Evolutionary conservation across 352 stramenopile species (phyloP).

Genomic region (Achlya hypogyna): DNA sequence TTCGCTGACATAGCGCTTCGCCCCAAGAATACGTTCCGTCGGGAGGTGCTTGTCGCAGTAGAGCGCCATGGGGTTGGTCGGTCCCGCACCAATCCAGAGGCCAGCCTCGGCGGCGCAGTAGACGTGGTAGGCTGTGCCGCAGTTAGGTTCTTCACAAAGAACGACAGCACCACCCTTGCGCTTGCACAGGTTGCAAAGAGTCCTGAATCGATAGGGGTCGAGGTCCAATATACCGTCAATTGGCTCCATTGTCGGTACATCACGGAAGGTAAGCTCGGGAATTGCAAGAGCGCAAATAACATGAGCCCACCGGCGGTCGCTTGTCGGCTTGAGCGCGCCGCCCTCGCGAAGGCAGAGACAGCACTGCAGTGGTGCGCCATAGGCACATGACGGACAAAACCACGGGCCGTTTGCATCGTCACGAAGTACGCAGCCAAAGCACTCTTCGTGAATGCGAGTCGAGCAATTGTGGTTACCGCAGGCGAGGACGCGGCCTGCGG

Average conservation of each 20-base stretch:
- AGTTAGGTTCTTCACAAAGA: slow-evolving; percentile 69
- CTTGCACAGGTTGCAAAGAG: slow-evolving; percentile 67
- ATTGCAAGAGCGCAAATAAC: slow-evolving; percentile 76
- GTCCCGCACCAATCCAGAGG: slow-evolving; percentile 57
- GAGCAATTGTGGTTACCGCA: slow-evolving; percentile 63
- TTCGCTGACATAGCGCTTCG: slow-evolving; percentile 78
- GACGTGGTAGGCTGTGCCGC: slow-evolving; percentile 72
- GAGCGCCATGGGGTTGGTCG: slow-evolving; percentile 47
- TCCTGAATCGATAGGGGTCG: slow-evolving; percentile 73
- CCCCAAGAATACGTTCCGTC: slow-evolving; percentile 44
- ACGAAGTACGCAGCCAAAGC: slow-evolving; percentile 65
- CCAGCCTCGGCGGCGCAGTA: slow-evolving; percentile 64
- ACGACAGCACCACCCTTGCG: slow-evolving; percentile 69
- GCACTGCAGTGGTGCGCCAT: slow-evolving; percentile 58
- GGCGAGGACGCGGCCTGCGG: slow-evolving; percentile 48
- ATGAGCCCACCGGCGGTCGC: slow-evolving; percentile 52
- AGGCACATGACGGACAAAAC: slow-evolving; percentile 65
- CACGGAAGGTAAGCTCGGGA: slow-evolving; percentile 72
- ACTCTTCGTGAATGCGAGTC: slow-evolving; percentile 70
- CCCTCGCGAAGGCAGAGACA: slow-evolving; percentile 69
- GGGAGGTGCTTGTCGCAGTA: slow-evolving; percentile 82
- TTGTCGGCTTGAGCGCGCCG: slow-evolving; percentile 67
- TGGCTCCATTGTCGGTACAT: slow-evolving; percentile 72
- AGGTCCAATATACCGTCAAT: slow-evolving; percentile 79
- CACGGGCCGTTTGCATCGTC: slow-evolving; percentile 45